Evolutionary conservation across 1,284 basidiomycete genomes (phyloP).

Genomic region (Ustilago sp.): DNA sequence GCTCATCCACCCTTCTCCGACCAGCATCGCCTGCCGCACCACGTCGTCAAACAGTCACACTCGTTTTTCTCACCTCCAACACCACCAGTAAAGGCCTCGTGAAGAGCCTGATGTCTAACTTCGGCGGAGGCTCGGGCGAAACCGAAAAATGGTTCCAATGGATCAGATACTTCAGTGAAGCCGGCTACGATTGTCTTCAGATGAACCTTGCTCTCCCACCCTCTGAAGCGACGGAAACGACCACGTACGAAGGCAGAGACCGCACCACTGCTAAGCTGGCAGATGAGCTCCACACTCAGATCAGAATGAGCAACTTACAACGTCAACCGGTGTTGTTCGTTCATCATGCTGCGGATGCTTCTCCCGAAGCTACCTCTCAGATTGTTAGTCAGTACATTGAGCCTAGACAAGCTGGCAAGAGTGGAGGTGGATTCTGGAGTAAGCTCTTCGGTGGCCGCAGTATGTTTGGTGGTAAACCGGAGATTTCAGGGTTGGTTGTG

Average conservation of each 20-base stretch:
- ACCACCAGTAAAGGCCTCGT: conserved; percentile 15
- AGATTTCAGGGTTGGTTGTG: conserved; percentile 40
- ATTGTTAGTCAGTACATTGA: conserved; percentile 41
- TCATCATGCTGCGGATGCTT: conserved; percentile 20
- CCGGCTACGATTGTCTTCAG: conserved; percentile 49
- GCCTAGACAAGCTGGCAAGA: not conserved
- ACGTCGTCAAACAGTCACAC: conserved; percentile 33
- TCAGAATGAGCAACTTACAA: conserved; percentile 41
- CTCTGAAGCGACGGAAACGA: not conserved
- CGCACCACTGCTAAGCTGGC: conserved; percentile 10
- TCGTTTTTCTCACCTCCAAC: conserved; percentile 39
- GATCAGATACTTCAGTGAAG: conserved; percentile 53
- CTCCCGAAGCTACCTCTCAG: conserved; percentile 2
- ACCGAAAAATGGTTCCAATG: conserved; percentile 44
- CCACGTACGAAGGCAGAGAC: not conserved
- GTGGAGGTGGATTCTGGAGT: conserved; percentile 22
- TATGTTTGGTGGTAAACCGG: conserved; percentile 31
- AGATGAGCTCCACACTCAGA: conserved; percentile 44
- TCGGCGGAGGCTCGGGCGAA: conserved; percentile 15
- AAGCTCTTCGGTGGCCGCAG: conserved; percentile 39
- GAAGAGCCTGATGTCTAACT: conserved; percentile 33
- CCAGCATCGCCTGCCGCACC: conserved; percentile 41
- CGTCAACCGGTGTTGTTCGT: conserved; percentile 51
- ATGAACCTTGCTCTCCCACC: conserved; percentile 40
- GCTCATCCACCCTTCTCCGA: conserved; percentile 30